These are phyloP conservation scores for Smallanthus sonchifolius DNA, from an alignment of 129 eudicot genomes.

Conservation along the genomic window DNA sequence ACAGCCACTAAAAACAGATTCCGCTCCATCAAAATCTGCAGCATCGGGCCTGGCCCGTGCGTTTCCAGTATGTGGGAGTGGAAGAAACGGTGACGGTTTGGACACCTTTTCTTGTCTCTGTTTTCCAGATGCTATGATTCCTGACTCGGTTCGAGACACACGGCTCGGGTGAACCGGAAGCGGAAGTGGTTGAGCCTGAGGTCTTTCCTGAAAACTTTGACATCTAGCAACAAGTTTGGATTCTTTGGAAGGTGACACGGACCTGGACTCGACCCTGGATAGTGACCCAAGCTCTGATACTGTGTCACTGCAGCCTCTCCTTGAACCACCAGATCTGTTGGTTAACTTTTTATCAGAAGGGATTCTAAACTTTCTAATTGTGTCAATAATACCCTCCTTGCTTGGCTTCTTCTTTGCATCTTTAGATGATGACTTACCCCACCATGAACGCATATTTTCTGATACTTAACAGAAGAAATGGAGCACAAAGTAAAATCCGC, in stretches of 20 bases:
- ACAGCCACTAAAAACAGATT: conserved; percentile 75
- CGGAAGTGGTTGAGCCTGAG: conserved; percentile 89
- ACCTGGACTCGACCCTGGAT: conserved; percentile 73
- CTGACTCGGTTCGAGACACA: conserved; percentile 74
- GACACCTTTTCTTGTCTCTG: conserved; percentile 52
- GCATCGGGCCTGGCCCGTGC: conserved; percentile 57
- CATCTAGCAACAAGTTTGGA: conserved; percentile 84
- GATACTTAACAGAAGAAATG: conserved; percentile 17
- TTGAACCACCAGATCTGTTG: conserved; percentile 51
- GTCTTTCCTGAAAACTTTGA: conserved; percentile 87
- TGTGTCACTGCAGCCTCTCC: conserved; percentile 54
- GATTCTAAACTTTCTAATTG: conserved; percentile 62
- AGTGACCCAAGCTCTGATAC: conserved; percentile 63
- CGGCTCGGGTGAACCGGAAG: conserved; percentile 61
- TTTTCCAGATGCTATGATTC: conserved; percentile 49
- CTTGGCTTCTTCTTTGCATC: conserved; percentile 75
- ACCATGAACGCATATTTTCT: conserved; percentile 87
- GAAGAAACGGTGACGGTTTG: conserved; percentile 50
- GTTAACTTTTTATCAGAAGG: conserved; percentile 65
- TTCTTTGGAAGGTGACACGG: conserved; percentile 84
- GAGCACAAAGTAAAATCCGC: conserved; percentile 4
- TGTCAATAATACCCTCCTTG: conserved; percentile 67
- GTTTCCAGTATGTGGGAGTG: conserved; percentile 68
- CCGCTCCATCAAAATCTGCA: conserved; percentile 61
- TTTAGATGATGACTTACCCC: conserved; percentile 83